Evolutionary conservation across 169 alveolate genomes (phyloP).

Genomic region (Ichthyophthirius multifiliis): DNA sequence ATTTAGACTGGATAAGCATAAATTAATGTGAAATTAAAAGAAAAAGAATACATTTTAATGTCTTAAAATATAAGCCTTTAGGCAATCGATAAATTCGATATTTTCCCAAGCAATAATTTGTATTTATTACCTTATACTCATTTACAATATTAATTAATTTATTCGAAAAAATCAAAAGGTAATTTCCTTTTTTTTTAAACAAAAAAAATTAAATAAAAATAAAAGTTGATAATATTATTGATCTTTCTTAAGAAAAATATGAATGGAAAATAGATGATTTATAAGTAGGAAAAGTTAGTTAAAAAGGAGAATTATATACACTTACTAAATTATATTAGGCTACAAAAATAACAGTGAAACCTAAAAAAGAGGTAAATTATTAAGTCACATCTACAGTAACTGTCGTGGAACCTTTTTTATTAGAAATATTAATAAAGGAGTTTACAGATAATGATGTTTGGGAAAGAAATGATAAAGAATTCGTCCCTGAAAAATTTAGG

Average conservation of each 20-base stretch:
- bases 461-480: neutral
- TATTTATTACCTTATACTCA: neutral
- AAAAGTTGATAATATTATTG: neutral
- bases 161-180: neutral
- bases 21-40: neutral
- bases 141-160: neutral
- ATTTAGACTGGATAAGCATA: neutral
- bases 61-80: neutral
- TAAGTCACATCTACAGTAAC: slow-evolving; percentile 8
- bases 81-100: neutral
- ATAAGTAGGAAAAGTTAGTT: neutral
- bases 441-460: neutral
- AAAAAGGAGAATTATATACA: neutral
- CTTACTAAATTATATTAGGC: neutral
- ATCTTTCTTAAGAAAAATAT: neutral
- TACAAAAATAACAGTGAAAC: neutral
- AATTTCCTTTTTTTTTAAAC: neutral
- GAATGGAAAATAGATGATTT: neutral
- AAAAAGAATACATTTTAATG: neutral
- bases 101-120: neutral
- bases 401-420: neutral
- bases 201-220: neutral
- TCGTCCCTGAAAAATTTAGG: neutral
- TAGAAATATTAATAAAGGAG: neutral
- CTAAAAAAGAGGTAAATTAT: neutral